Conservation (phyloP, 768 basidiomycete species). For the Chalciporus piperatus region DNA sequence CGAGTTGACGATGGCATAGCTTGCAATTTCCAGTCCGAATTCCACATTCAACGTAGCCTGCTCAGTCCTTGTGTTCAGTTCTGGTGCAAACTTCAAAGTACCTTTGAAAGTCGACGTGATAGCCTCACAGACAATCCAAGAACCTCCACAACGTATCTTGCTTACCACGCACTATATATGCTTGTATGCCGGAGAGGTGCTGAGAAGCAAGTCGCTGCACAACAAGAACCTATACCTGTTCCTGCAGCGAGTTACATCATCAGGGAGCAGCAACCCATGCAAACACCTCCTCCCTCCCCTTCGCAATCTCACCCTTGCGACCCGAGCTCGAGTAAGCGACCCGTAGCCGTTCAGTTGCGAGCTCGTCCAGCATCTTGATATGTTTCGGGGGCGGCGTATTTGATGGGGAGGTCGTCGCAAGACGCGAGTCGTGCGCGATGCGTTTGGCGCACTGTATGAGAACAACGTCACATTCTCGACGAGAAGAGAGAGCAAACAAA, state of each 20-base stretch:
- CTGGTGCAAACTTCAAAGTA: neutral
- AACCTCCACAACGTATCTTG: neutral
- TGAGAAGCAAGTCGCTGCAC: too few relatives aligned
- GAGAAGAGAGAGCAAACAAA: neutral
- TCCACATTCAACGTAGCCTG: too few relatives aligned
- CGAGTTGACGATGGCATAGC: too few relatives aligned
- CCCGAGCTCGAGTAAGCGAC: constrained; percentile 54
- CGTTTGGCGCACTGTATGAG: constrained; percentile 55
- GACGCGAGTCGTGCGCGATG: constrained; percentile 41
- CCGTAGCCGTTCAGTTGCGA: constrained; percentile 69
- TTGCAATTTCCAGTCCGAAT: too few relatives aligned
- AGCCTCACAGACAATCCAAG: neutral
- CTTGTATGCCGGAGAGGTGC: too few relatives aligned
- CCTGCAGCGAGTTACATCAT: too few relatives aligned
- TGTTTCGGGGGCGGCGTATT: constrained; percentile 55
- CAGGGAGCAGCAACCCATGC: constrained; percentile 39
- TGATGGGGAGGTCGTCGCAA: constrained; percentile 48
- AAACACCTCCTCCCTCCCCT: constrained; percentile 43
- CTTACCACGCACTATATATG: too few relatives aligned
- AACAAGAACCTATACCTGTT: neutral
- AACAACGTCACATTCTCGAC: constrained; percentile 4
- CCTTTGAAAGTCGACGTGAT: neutral
- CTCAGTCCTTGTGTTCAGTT: too few relatives aligned
- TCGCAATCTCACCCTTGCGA: constrained; percentile 34
- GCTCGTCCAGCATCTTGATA: constrained; percentile 58